phyloP scores from a whole-genome alignment of 345 rosid genomes.

The Jatropha curcas region DNA sequence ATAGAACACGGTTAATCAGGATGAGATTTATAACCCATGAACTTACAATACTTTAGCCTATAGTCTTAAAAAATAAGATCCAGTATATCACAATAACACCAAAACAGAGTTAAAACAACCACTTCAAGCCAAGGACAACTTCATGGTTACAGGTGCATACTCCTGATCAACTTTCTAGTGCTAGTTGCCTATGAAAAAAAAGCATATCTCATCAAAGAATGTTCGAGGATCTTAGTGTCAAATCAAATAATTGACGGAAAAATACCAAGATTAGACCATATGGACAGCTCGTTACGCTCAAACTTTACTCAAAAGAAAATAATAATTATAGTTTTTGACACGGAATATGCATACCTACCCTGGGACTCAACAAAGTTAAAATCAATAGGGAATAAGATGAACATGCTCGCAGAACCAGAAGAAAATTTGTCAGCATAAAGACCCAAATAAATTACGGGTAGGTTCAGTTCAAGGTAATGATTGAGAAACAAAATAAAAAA shows the following conservation, averaged over 20 bases:
- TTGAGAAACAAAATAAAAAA: background rate
- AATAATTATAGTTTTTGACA: too few relatives aligned
- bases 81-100: background rate
- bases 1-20: background rate
- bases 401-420: background rate
- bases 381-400: background rate
- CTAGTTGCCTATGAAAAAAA: background rate
- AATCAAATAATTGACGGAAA: background rate
- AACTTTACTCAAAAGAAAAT: background rate
- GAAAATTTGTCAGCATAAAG: background rate
- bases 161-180: background rate
- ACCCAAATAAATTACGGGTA: background rate
- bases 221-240: background rate
- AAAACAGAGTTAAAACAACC: background rate
- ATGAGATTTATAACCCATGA: background rate
- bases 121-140: background rate
- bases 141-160: background rate
- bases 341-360: background rate
- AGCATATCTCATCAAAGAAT: background rate
- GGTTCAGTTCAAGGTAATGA: background rate
- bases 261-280: background rate
- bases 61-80: background rate
- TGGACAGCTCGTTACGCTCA: background rate
- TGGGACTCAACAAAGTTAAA: too few relatives aligned
- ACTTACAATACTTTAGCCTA: background rate